Evolutionary conservation across 139 green algal species (phyloP), one percentile per base, ranked within the genome.

Genomic region (Astrephomene gubernaculifera): DNA sequence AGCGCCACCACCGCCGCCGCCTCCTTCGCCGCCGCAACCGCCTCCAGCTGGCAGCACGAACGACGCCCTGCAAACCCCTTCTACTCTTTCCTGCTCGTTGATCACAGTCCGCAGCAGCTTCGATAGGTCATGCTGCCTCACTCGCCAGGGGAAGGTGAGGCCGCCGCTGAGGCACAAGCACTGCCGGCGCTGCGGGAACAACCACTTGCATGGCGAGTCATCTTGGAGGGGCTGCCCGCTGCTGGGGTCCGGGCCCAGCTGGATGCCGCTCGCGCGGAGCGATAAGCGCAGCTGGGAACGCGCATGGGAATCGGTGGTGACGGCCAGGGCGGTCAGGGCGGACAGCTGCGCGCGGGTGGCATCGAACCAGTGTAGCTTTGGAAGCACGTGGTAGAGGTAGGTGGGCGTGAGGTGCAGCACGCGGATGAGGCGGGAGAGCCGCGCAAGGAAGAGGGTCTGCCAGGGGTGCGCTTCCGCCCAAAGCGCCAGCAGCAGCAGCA

Each of bases 401-500:
- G 38, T 6, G 22, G 5, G 68, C 5, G 38, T 24, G n/a, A 74
- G 68, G 24, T 74, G 39, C 39, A 57, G 38, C 39, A 74, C 38
- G 38, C 68, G 68, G 36, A 74, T 54, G 21, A 57, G 39, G 38
- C 68, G 68, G 38, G 38, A 74, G 22, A 54, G 39, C 5, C 68
- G 68, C 5, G 4, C 36, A 39, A 39, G 68, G 19, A 54, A 4
- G 21, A 6, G 3, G 24, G 33, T 35, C 68, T 35, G 65, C 31
- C 38, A 25, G 38, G 22, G 68, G 53, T 54, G 38, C n/a, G 38
- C 68, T 1, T 35, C 3, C 7, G 36, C 4, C 68, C 68, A 74
- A 24, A 22, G 6, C 25, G 22, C 39, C 39, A 74, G 68, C 68
- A 74, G 68, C 68, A 74, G 38, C 39, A 74, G 68, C 68, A 74